These are phyloP conservation scores for Candida insectalens DNA, from an alignment of 805 yeast genomes.

Conservation along the genomic window DNA sequence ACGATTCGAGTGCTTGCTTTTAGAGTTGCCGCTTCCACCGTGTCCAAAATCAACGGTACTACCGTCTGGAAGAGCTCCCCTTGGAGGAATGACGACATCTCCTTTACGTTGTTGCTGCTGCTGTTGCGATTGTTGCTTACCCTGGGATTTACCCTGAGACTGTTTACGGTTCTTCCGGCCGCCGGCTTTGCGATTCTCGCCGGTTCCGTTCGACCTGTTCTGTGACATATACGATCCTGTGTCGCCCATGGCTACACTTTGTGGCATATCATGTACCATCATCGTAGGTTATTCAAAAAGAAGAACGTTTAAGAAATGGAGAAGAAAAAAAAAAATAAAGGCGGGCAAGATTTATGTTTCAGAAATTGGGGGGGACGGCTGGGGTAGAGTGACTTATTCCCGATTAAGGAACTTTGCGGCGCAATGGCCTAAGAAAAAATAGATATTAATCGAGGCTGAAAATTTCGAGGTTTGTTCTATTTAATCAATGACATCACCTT, in stretches of 20 bases:
- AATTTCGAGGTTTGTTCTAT: neutral
- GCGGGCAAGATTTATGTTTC: too few species aligned
- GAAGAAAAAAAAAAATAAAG: too few species aligned
- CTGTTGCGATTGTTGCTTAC: conserved; percentile 30
- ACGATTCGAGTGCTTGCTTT: conserved; percentile 2
- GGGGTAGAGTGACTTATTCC: too few species aligned
- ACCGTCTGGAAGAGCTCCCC: conserved; percentile 23
- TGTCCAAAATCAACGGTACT: conserved; percentile 18
- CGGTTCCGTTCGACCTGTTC: neutral
- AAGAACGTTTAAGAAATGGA: too few species aligned
- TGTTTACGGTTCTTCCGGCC: neutral
- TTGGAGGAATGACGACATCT: conserved; percentile 19
- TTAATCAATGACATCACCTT: conserved; percentile 1
- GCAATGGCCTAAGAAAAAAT: too few species aligned
- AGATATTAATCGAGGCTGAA: neutral
- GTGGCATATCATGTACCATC: conserved; percentile 15
- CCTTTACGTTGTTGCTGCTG: conserved; percentile 27
- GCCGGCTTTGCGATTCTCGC: neutral
- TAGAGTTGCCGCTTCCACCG: conserved; percentile 7
- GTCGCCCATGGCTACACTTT: conserved; percentile 13
- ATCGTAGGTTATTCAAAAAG: conserved; percentile 2
- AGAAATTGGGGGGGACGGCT: too few species aligned
- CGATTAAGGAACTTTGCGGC: too few species aligned
- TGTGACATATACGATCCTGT: conserved; percentile 1
- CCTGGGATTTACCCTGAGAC: neutral